Evolutionary conservation across 768 basidiomycete species (phyloP), one percentile per base, ranked within the genome.

Genomic region (Mrakia hoshinonis): DNA sequence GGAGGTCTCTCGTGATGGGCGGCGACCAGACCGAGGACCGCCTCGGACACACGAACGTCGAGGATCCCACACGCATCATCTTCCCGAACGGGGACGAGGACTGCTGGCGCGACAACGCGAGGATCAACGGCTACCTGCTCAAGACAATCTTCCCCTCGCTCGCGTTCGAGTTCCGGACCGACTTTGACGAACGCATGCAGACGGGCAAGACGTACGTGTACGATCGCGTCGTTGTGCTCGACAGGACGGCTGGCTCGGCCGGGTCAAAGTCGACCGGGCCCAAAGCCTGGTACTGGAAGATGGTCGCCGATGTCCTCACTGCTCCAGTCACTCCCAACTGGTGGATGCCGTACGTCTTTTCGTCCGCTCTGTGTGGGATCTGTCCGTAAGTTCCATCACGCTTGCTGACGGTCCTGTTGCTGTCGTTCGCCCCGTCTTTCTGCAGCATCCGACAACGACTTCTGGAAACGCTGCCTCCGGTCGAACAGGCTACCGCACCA

Each of bases 381-480:
- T 26, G 5, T 4, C 48, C 54, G 54, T 55, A 18, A n/a, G 29
- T 31, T 15, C 54, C 12, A 1, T 39, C 15, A 7, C 58, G 3
- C 5, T 38, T 7, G 22, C 22, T 24, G 11, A 12, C 26, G 54
- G 7, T 38, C 22, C 15, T 6, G 9, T 36, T 61, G 10, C 36
- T 39, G 18, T 61, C 22, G 2, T 36, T 31, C 11, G 26, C 18
- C 55, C 10, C 31, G 2, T 36, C 51, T 26, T 54, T 4, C 4
- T 4, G 13, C 15, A 61, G 58, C 4, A 61, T 61, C 58, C 58
- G 58, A 4, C 58, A 61, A 38, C 58, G 58, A 39, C 58, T 61
- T 36, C 34, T 61, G 18, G 58, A 31, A 13, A 38, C 34, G 5
- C 58, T 61, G 22, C 58, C 58, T 22, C 1, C 58, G 7, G 31